phyloP scores from a whole-genome alignment of 2,329 filamentous ascomycete genomes.

The Nemania abortiva region DNA sequence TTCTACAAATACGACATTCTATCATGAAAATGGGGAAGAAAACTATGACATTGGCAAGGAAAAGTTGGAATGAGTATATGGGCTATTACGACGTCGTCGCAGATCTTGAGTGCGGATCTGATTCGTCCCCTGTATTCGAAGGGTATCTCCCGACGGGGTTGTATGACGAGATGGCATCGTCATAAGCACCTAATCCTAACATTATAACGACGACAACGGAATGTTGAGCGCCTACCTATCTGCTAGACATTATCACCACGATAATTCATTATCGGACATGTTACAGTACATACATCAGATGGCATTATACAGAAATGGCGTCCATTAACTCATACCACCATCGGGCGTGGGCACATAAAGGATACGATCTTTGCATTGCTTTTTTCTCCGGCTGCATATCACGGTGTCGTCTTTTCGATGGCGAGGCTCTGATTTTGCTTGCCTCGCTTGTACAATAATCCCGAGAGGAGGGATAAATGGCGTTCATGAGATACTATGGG shows the following conservation, averaged over 20 bases:
- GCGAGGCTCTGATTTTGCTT: slow-evolving; percentile 9
- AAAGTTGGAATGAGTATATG: slow-evolving; percentile 30
- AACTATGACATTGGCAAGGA: not conserved
- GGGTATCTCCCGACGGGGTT: not conserved
- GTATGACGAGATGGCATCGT: not conserved
- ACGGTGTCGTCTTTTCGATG: slow-evolving; percentile 3
- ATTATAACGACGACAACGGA: not conserved
- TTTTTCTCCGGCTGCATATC: slow-evolving; percentile 13
- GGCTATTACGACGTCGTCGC: slow-evolving; percentile 10
- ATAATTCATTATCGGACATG: not conserved
- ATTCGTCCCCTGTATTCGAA: slow-evolving; percentile 10
- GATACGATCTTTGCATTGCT: slow-evolving; percentile 19
- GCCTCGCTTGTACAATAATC: slow-evolving; percentile 23
- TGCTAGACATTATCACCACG: not conserved
- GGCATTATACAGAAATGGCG: slow-evolving; percentile 31
- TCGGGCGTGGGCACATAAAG: slow-evolving; percentile 18
- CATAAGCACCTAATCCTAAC: not conserved
- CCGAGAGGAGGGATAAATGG: not conserved
- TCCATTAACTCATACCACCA: slow-evolving; percentile 22
- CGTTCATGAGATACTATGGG: not conserved
- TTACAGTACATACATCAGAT: slow-evolving; percentile 21
- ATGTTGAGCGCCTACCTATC: not conserved
- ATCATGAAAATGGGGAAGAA: not conserved
- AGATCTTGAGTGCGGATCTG: not conserved
- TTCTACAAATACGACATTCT: not conserved